Conservation (phyloP, 345 rosid genomes). For the Eucalyptus melliodora region DNA sequence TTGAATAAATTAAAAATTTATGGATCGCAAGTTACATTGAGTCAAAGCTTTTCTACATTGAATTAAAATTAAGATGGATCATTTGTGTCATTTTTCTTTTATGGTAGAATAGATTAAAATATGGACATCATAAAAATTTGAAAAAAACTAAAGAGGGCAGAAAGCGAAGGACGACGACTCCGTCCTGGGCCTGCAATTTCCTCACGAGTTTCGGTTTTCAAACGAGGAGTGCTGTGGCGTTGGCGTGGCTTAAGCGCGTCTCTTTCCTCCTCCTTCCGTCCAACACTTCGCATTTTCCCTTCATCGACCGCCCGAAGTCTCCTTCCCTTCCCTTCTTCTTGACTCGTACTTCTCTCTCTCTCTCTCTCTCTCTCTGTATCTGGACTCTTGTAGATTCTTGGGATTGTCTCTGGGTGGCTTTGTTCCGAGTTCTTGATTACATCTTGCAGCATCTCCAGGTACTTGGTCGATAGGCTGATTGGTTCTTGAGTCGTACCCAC, state of each 20-base stretch:
- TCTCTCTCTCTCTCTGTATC: background rate
- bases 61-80: too few species aligned
- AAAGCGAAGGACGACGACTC: background rate
- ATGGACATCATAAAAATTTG: background rate
- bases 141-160: background rate
- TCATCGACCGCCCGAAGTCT: background rate
- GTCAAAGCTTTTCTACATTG: too few species aligned
- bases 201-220: background rate
- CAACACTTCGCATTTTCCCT: background rate
- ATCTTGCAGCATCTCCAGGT: background rate
- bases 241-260: background rate
- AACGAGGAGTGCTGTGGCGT: background rate
- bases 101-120: background rate
- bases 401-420: background rate
- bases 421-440: background rate
- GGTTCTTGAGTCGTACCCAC: background rate
- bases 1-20: too few species aligned
- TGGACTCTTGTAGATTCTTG: background rate
- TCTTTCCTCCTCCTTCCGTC: background rate
- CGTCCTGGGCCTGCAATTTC: background rate
- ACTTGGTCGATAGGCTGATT: background rate
- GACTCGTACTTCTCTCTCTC: background rate
- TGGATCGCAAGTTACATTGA: rapidly evolving
- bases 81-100: too few species aligned
- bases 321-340: background rate